Evolutionary conservation across 2,329 filamentous ascomycete genomes (phyloP).

Genomic region (Sclerotinia nivalis): DNA sequence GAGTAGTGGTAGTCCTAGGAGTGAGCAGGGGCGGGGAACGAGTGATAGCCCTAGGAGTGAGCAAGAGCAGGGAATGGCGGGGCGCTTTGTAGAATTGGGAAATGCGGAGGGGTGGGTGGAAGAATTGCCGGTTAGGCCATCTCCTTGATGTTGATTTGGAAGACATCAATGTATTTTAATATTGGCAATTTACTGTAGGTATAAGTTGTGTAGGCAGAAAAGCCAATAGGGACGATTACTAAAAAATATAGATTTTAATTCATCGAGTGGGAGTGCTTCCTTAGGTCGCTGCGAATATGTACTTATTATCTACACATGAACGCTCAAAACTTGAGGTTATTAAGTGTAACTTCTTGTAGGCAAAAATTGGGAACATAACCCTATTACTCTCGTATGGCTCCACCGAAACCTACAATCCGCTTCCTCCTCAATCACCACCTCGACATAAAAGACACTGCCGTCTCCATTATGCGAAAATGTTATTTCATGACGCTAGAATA

Average conservation of each 20-base stretch:
- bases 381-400: too few species aligned
- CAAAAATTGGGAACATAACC: too few species aligned
- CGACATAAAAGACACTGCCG: too few species aligned
- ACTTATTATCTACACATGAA: neutral
- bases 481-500: too few species aligned
- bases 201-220: neutral
- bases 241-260: neutral
- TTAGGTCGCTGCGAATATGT: neutral
- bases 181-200: neutral
- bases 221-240: neutral
- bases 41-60: neutral
- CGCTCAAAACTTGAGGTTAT: too few species aligned
- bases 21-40: neutral
- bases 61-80: neutral
- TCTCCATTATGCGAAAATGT: too few species aligned
- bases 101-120: conserved; percentile 1
- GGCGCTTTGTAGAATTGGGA: neutral
- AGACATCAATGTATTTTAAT: neutral
- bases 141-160: neutral
- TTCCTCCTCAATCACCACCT: too few species aligned
- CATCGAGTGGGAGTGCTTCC: too few species aligned
- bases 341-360: too few species aligned
- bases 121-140: neutral
- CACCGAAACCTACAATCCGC: too few species aligned
- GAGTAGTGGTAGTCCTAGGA: conserved; percentile 6